Conservation (phyloP, 164 flowering plant species). For the Stephania cephalantha region DNA sequence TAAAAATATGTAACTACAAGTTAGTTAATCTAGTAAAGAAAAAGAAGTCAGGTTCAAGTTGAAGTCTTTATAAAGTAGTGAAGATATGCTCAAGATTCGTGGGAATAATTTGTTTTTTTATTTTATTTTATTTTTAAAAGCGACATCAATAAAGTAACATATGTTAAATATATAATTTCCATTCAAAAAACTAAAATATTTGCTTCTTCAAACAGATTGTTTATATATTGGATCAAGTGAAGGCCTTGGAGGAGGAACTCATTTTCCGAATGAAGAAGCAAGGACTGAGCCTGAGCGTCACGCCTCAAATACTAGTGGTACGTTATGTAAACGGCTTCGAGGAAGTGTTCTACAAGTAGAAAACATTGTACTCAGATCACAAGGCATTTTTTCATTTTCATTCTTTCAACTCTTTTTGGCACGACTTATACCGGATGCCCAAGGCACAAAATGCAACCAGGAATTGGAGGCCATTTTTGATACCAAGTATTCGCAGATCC, state of each 20-base stretch:
- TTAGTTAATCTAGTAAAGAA: too few species aligned
- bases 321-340: constrained; percentile 12
- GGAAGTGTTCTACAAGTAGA: not conserved
- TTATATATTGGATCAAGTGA: constrained; percentile 95
- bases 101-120: too few species aligned
- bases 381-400: not conserved
- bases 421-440: constrained; percentile 84
- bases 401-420: constrained; percentile 12
- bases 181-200: not conserved
- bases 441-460: constrained; percentile 81
- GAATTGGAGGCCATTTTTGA: constrained; percentile 59
- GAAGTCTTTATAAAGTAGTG: too few species aligned
- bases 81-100: too few species aligned
- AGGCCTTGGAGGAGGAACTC: constrained; percentile 82
- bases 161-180: too few species aligned
- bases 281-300: constrained; percentile 51
- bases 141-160: too few species aligned
- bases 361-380: not conserved
- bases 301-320: constrained; percentile 92
- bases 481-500: constrained; percentile 73
- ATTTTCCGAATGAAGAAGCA: constrained; percentile 72
- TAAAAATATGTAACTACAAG: too few species aligned
- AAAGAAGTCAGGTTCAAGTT: too few species aligned
- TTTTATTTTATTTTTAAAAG: too few species aligned
- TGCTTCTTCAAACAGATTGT: constrained; percentile 51